These are phyloP conservation scores for Lactuca sativa DNA, from an alignment of 129 eudicot genomes.

Conservation along the genomic window DNA sequence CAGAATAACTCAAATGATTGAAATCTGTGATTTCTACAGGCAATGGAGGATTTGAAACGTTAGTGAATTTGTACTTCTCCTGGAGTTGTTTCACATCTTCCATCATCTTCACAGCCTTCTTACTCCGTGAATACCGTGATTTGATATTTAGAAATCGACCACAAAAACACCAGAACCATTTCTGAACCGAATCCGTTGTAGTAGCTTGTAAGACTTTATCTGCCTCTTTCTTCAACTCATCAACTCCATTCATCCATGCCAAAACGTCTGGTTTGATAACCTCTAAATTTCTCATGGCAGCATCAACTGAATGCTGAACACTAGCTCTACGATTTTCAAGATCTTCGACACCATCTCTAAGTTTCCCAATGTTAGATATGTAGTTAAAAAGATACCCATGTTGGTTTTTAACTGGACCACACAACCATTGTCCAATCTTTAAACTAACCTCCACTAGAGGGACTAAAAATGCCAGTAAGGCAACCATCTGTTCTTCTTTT, in stretches of 20 bases:
- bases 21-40: slow-evolving; percentile 14
- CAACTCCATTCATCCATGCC: slow-evolving; percentile 29
- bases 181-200: not conserved
- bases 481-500: slow-evolving; percentile 10
- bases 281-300: slow-evolving; percentile 23
- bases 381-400: slow-evolving; percentile 21
- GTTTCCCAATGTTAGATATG: slow-evolving; percentile 18
- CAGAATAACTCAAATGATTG: not conserved
- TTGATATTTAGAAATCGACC: slow-evolving; percentile 4
- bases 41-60: slow-evolving; percentile 13
- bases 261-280: slow-evolving; percentile 19
- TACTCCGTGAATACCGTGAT: slow-evolving; percentile 20
- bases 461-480: slow-evolving; percentile 20
- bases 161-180: slow-evolving; percentile 20
- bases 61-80: slow-evolving; percentile 10
- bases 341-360: slow-evolving; percentile 8
- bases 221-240: slow-evolving; percentile 14
- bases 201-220: slow-evolving; percentile 12
- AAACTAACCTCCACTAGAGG: slow-evolving; percentile 15
- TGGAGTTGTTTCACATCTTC: slow-evolving; percentile 16
- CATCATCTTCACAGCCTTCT: slow-evolving; percentile 29
- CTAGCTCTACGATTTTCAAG: slow-evolving; percentile 25
- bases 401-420: slow-evolving; percentile 25
- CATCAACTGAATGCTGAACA: slow-evolving; percentile 21
- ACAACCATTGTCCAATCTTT: slow-evolving; percentile 27